Evolutionary conservation across 768 basidiomycete species (phyloP).

Genomic region (Tricholoma matsutake): DNA sequence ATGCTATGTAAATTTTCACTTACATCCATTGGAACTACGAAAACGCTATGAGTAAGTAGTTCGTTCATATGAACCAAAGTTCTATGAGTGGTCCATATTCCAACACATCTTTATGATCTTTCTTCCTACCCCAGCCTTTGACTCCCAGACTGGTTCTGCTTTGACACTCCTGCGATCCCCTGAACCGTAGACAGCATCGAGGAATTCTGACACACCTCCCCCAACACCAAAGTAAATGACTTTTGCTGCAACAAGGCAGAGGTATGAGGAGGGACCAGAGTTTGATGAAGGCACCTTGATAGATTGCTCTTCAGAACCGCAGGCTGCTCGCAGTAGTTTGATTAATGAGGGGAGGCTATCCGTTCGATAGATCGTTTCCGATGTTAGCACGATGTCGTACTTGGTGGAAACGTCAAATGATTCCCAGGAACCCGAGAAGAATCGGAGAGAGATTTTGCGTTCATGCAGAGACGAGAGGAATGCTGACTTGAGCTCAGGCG

Average conservation of each 20-base stretch:
- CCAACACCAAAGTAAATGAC: constrained; percentile 95
- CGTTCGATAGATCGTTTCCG: constrained; percentile 87
- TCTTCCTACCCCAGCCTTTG: constrained; percentile 66
- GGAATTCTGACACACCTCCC: constrained; percentile 78
- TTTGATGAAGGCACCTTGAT: constrained; percentile 2
- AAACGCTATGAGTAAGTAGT: background rate
- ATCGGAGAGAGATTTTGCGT: constrained; percentile 58
- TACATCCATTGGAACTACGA: too few relatives aligned
- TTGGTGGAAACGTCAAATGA: constrained; percentile 37
- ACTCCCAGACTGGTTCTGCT: constrained; percentile 64
- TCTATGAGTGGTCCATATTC: constrained; percentile 19
- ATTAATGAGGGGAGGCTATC: constrained; percentile 63
- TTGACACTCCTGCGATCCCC: constrained; percentile 30
- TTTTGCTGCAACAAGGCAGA: constrained; percentile 86
- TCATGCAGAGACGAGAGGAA: constrained; percentile 59
- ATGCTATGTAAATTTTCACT: too few relatives aligned
- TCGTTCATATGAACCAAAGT: background rate
- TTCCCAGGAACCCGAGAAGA: constrained; percentile 85
- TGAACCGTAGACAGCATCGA: constrained; percentile 45
- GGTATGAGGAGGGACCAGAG: constrained; percentile 10
- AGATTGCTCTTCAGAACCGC: constrained; percentile 14
- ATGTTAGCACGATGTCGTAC: constrained; percentile 79
- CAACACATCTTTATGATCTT: constrained; percentile 65
- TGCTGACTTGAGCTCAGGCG: constrained; percentile 56
- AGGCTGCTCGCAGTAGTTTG: constrained; percentile 43